Evolutionary conservation across 2,329 filamentous ascomycete species (phyloP).

Genomic region (Penicillium sp.): DNA sequence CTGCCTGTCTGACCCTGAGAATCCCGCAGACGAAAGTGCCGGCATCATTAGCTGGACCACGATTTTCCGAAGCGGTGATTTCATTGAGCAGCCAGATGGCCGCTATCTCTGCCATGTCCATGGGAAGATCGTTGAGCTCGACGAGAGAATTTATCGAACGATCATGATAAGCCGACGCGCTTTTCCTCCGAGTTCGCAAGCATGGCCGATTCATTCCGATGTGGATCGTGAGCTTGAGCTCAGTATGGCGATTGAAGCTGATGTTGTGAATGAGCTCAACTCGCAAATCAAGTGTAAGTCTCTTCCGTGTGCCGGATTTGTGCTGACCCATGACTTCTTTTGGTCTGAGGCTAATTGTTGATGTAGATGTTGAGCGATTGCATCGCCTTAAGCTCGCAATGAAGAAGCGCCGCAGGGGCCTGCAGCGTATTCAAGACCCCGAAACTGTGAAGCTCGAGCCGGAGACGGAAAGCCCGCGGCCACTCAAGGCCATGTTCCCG

Average conservation of each 20-base stretch:
- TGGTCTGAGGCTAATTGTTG: neutral
- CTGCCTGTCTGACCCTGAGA: neutral
- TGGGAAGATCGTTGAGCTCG: constrained; percentile 1
- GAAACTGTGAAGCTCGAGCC: neutral
- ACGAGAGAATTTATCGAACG: constrained; percentile 1
- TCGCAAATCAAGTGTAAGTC: constrained; percentile 1
- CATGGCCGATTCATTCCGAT: neutral
- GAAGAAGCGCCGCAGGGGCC: constrained; percentile 1
- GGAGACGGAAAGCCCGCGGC: neutral
- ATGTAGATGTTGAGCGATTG: constrained; percentile 4
- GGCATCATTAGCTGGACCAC: constrained; percentile 1
- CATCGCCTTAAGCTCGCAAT: constrained; percentile 7
- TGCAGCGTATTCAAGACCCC: neutral
- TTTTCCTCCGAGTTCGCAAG: neutral
- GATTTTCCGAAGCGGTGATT: constrained; percentile 4
- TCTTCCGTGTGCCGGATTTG: neutral
- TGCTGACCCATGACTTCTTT: neutral
- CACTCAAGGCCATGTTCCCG: neutral
- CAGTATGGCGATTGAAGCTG: constrained; percentile 1
- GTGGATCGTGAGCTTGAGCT: neutral
- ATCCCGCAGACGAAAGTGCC: neutral
- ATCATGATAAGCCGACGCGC: constrained; percentile 2
- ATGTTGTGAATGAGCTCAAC: neutral
- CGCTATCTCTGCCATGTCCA: neutral
- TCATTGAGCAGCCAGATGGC: constrained; percentile 1